phyloP scores from a whole-genome alignment of 2,329 filamentous ascomycete species.

The Pseudovirgaria hyperparasitica region DNA sequence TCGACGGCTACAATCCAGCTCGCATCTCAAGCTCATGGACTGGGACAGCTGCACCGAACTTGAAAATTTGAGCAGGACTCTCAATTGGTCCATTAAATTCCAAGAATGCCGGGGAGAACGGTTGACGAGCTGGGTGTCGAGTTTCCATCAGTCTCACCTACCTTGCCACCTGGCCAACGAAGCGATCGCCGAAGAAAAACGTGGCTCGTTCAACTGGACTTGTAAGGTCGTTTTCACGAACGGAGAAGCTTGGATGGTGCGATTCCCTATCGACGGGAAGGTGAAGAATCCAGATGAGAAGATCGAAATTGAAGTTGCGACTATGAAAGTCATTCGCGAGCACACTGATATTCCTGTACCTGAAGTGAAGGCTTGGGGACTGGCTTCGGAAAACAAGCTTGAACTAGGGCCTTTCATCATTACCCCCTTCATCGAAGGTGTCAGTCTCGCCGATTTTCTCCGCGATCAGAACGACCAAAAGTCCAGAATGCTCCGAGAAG shows the following conservation, averaged over 20 bases:
- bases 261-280: constrained; percentile 1
- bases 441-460: constrained; percentile 2
- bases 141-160: too few relatives aligned
- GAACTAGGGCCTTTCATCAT: constrained; percentile 4
- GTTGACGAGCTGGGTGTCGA: too few relatives aligned
- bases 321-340: constrained; percentile 9
- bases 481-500: constrained; percentile 1
- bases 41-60: neutral
- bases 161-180: too few relatives aligned
- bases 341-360: constrained; percentile 4
- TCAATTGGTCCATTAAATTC: neutral
- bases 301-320: neutral
- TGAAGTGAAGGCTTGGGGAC: constrained; percentile 3
- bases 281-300: constrained; percentile 2
- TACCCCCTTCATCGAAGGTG: constrained; percentile 1
- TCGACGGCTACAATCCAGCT: too few relatives aligned
- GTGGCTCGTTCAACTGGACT: constrained; percentile 1
- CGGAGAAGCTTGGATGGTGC: constrained; percentile 1
- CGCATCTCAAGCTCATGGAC: too few relatives aligned
- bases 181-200: neutral
- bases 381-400: constrained; percentile 1
- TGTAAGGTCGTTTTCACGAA: neutral
- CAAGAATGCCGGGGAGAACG: neutral
- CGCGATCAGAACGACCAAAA: constrained; percentile 11
- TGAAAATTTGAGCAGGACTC: neutral